Evolutionary conservation across 305 asterid species (phyloP).

Genomic region (Plantago coronopus): DNA sequence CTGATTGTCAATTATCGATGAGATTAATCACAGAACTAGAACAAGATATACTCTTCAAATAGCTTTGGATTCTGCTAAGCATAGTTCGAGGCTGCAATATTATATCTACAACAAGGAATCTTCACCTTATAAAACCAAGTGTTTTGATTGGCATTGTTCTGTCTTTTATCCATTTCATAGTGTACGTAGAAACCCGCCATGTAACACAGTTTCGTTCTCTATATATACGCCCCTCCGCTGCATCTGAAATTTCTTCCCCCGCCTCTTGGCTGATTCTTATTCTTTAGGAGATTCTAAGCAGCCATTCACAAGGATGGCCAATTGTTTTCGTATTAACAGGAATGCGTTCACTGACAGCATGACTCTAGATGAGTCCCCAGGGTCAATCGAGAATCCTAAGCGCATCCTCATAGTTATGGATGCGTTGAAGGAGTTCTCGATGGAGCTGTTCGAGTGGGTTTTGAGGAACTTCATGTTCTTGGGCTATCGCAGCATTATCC

Average conservation of each 20-base stretch:
- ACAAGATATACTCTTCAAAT: too few relatives aligned
- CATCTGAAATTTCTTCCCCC: constrained; percentile 18
- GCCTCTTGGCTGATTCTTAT: neutral
- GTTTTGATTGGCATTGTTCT: constrained; percentile 1
- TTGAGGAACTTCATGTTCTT: constrained; percentile 43
- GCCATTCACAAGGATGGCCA: neutral
- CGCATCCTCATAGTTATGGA: constrained; percentile 59
- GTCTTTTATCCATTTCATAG: constrained; percentile 2
- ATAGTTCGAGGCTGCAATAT: constrained; percentile 3
- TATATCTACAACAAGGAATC: neutral
- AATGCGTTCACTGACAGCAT: neutral
- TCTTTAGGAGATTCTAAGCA: neutral
- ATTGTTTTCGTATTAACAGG: neutral
- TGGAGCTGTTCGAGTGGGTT: constrained; percentile 62
- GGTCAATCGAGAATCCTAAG: constrained; percentile 31
- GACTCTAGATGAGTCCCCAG: constrained; percentile 25
- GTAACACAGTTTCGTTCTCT: neutral
- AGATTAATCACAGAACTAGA: too few relatives aligned
- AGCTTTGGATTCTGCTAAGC: neutral
- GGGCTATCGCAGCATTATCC: constrained; percentile 37
- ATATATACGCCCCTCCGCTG: constrained; percentile 4
- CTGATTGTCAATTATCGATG: too few relatives aligned
- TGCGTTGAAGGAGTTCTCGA: constrained; percentile 48
- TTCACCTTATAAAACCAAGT: constrained; percentile 9
- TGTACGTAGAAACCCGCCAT: constrained; percentile 3